Conservation (phyloP, 441 rosid genomes). For the Syzygium syzygioides region DNA sequence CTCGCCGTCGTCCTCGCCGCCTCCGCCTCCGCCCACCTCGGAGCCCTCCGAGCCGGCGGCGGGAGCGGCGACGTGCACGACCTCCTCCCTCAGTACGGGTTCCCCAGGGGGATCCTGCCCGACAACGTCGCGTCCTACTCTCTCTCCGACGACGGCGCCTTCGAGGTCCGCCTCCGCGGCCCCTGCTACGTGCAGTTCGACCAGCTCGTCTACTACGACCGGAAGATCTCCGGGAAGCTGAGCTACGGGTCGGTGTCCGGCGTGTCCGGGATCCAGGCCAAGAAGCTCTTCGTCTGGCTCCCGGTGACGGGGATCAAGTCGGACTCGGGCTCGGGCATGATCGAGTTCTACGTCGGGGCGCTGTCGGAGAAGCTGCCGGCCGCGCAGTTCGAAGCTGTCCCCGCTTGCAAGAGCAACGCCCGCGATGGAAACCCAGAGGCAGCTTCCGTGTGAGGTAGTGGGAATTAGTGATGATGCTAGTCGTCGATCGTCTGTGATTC, state of each 20-base stretch:
- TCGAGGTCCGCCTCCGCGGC: conserved; percentile 28
- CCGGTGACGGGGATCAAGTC: conserved; percentile 41
- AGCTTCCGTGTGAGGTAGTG: background rate
- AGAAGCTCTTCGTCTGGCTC: conserved; percentile 43
- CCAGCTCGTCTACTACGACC: conserved; percentile 36
- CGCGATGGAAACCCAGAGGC: background rate
- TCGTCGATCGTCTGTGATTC: background rate
- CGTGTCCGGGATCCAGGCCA: conserved; percentile 47
- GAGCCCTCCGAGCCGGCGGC: background rate
- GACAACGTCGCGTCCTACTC: conserved; percentile 38
- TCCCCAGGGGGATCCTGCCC: conserved; percentile 56
- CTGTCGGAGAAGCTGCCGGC: conserved; percentile 50
- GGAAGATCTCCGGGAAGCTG: conserved; percentile 35
- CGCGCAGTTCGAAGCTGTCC: conserved; percentile 35
- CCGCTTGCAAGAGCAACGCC: conserved; percentile 33
- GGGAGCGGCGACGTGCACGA: conserved; percentile 40
- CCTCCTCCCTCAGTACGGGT: conserved; percentile 43
- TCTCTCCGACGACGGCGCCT: conserved; percentile 33
- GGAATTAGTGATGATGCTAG: background rate
- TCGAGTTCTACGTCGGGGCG: conserved; percentile 51
- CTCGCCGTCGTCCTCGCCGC: conserved; percentile 9
- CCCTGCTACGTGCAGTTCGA: conserved; percentile 43
- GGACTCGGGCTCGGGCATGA: conserved; percentile 20
- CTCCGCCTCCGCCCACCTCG: conserved; percentile 10
- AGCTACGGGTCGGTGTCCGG: conserved; percentile 36